phyloP scores from a whole-genome alignment of 2,329 filamentous ascomycete species.

The Diaporthe batatas region DNA sequence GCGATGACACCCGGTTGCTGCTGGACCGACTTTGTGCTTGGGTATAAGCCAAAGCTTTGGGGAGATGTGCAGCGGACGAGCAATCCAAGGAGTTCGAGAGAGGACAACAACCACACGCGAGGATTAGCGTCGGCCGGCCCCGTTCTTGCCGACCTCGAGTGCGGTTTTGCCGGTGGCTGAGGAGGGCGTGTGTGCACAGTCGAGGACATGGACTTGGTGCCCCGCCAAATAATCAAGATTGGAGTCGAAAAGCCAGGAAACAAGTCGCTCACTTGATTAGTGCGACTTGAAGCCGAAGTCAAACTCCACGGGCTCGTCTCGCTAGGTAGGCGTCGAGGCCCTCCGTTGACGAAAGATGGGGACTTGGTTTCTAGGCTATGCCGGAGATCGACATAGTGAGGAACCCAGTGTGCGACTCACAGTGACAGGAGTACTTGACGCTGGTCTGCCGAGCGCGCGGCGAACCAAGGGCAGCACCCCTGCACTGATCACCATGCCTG shows the following conservation, averaged over 20 bases:
- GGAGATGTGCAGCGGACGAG: constrained; percentile 21
- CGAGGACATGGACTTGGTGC: constrained; percentile 13
- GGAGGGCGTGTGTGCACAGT: constrained; percentile 26
- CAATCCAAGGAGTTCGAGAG: background rate
- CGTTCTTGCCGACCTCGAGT: constrained; percentile 43
- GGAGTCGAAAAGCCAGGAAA: constrained; percentile 8
- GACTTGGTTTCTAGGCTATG: constrained; percentile 18
- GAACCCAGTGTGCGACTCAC: background rate
- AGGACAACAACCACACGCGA: constrained; percentile 8
- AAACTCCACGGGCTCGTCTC: constrained; percentile 22
- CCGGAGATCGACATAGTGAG: constrained; percentile 14
- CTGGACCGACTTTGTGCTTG: constrained; percentile 29
- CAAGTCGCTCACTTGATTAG: background rate
- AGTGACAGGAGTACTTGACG: background rate
- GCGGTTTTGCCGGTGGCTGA: constrained; percentile 24
- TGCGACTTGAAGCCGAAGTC: constrained; percentile 22
- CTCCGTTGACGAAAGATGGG: constrained; percentile 4
- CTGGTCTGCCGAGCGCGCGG: constrained; percentile 24
- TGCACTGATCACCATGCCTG: constrained; percentile 21
- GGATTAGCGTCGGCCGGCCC: constrained; percentile 44
- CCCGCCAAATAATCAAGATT: constrained; percentile 4
- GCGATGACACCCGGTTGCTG: constrained; percentile 14
- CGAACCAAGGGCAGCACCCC: background rate
- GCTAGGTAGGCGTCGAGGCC: constrained; percentile 13
- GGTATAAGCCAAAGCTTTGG: constrained; percentile 2